phyloP scores from a whole-genome alignment of 495 filamentous ascomycete genomes.

The Xylaria venustula region DNA sequence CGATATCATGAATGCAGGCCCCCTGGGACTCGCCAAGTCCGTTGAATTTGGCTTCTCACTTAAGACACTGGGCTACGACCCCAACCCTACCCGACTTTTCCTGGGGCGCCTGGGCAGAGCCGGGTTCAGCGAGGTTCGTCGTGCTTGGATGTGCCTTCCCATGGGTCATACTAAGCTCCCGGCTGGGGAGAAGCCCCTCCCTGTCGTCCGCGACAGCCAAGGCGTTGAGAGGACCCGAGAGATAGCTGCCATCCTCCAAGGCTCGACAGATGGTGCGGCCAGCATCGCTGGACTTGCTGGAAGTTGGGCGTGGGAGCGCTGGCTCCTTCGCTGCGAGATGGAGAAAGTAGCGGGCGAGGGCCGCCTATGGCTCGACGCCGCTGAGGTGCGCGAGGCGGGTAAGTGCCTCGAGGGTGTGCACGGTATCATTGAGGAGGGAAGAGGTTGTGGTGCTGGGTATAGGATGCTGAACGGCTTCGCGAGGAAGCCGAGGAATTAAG shows the following conservation, averaged over 20 bases:
- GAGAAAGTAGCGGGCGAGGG: conserved; percentile 73
- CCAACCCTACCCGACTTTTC: conserved; percentile 75
- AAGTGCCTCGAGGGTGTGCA: conserved; percentile 72
- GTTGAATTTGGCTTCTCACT: conserved; percentile 89
- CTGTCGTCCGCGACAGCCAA: conserved; percentile 30
- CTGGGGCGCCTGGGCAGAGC: conserved; percentile 68
- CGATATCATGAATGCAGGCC: conserved; percentile 80
- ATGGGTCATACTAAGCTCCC: conserved; percentile 63
- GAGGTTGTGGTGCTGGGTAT: conserved; percentile 77
- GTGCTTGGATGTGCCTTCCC: conserved; percentile 87
- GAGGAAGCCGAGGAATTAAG: conserved; percentile 62
- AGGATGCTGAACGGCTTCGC: conserved; percentile 84
- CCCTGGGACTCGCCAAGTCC: conserved; percentile 70
- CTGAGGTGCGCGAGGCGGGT: conserved; percentile 46
- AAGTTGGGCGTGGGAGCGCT: conserved; percentile 93
- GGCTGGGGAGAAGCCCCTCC: conserved; percentile 34
- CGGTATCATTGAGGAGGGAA: conserved; percentile 79
- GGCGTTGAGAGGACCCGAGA: conserved; percentile 50
- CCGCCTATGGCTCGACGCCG: conserved; percentile 50
- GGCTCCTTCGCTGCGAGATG: conserved; percentile 81
- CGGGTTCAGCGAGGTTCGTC: conserved; percentile 76
- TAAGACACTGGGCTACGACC: conserved; percentile 83
- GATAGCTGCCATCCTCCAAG: conserved; percentile 64
- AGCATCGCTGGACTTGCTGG: conserved; percentile 78
- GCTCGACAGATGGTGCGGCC: conserved; percentile 70